phyloP scores from a whole-genome alignment of 768 basidiomycete species.

The Phylloporus sp. region DNA sequence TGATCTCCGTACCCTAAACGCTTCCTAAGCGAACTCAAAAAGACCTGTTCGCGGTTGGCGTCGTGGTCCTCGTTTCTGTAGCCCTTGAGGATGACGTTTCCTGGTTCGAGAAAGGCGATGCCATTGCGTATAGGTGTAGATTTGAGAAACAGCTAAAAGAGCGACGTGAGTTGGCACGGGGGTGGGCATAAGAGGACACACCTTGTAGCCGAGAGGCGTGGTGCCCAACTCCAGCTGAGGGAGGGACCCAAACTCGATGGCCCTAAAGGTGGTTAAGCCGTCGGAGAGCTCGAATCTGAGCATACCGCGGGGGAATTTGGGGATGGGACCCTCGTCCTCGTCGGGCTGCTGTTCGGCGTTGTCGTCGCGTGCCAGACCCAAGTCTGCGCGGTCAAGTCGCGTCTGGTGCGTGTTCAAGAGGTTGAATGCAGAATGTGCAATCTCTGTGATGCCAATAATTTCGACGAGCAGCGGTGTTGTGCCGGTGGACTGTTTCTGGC shows the following conservation, averaged over 20 bases:
- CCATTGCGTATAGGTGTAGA: constrained; percentile 65
- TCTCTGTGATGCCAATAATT: constrained; percentile 72
- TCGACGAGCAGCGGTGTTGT: constrained; percentile 63
- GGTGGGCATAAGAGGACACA: constrained; percentile 22
- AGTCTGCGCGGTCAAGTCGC: constrained; percentile 53
- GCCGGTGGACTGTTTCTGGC: constrained; percentile 27
- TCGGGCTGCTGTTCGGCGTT: constrained; percentile 45
- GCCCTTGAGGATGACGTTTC: constrained; percentile 55
- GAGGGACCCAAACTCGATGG: constrained; percentile 72
- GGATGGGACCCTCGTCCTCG: constrained; percentile 68
- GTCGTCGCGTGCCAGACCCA: constrained; percentile 34
- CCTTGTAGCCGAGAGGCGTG: constrained; percentile 83
- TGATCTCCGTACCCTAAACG: constrained; percentile 58
- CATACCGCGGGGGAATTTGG: constrained; percentile 79
- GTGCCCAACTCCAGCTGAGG: constrained; percentile 63
- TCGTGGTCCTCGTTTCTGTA: constrained; percentile 64
- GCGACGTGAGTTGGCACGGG: neutral
- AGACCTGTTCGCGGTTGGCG: constrained; percentile 48
- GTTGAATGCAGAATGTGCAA: constrained; percentile 77
- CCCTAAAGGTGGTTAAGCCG: constrained; percentile 61
- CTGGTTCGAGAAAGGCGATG: constrained; percentile 73
- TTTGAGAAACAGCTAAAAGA: constrained; percentile 58
- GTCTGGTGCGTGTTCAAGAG: constrained; percentile 66
- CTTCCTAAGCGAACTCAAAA: constrained; percentile 53
- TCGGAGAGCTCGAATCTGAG: constrained; percentile 73